phyloP scores from a whole-genome alignment of 306 rosid genomes.

The Quercus agrifolia region DNA sequence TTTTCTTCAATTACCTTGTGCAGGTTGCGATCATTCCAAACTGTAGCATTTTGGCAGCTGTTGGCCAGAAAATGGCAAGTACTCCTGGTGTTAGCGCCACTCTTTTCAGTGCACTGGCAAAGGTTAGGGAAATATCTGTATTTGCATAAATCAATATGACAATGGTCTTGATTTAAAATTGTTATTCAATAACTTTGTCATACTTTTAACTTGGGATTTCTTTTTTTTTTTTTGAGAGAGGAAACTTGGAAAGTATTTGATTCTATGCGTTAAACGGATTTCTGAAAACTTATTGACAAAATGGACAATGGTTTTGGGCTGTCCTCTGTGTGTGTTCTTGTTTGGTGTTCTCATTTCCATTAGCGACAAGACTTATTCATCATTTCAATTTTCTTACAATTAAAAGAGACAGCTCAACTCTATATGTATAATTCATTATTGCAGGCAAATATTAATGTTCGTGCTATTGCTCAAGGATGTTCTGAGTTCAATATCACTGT shows the following conservation, averaged over 20 bases:
- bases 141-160: not conserved
- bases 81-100: slow-evolving; percentile 99
- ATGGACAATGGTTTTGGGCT: not conserved
- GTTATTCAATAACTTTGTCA: not conserved
- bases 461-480: slow-evolving; percentile 99
- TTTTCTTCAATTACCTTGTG: slow-evolving; percentile 20
- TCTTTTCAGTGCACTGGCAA: slow-evolving; percentile 94
- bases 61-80: slow-evolving; percentile 99
- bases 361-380: not conserved
- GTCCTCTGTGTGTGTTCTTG: not conserved
- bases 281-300: not conserved
- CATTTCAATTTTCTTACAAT: slow-evolving; percentile 15
- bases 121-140: slow-evolving; percentile 50
- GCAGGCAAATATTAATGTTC: slow-evolving; percentile 95
- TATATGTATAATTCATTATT: slow-evolving; percentile 9
- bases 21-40: slow-evolving; percentile 90
- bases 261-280: not conserved
- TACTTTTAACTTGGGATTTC: not conserved
- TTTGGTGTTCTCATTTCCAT: not conserved
- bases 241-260: not conserved
- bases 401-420: slow-evolving; percentile 13
- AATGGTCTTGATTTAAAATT: slow-evolving; percentile 1
- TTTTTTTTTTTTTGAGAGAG: too few relatives aligned
- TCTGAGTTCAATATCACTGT: slow-evolving; percentile 93
- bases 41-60: slow-evolving; percentile 97